These are phyloP conservation scores for Opeltia flavorubescens DNA, from an alignment of 495 filamentous ascomycete genomes.

Conservation along the genomic window DNA sequence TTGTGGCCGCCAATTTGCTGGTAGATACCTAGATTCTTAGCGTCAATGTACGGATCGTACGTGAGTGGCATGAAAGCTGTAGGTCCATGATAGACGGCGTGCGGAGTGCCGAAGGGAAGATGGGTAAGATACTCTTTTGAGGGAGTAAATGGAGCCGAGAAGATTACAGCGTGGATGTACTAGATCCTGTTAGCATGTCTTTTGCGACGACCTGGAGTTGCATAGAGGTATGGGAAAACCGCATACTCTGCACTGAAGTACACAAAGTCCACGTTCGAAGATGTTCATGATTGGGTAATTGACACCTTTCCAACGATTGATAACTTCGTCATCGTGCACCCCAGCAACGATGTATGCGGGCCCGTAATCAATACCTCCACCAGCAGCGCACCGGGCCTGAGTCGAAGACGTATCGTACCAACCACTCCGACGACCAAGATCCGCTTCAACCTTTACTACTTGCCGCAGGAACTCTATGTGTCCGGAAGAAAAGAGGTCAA, in stretches of 20 bases:
- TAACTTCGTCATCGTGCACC: slow-evolving; percentile 84
- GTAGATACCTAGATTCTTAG: slow-evolving; percentile 70
- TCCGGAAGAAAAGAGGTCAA: slow-evolving; percentile 91
- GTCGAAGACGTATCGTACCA: slow-evolving; percentile 57
- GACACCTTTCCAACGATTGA: slow-evolving; percentile 89
- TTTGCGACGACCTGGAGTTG: slow-evolving; percentile 5
- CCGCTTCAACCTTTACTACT: slow-evolving; percentile 57
- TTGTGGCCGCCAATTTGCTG: slow-evolving; percentile 55
- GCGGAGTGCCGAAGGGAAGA: slow-evolving; percentile 60
- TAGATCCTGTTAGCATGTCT: slow-evolving; percentile 24
- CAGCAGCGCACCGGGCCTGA: slow-evolving; percentile 40
- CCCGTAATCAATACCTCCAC: slow-evolving; percentile 52
- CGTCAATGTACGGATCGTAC: slow-evolving; percentile 71
- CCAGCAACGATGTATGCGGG: slow-evolving; percentile 80
- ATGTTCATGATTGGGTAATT: slow-evolving; percentile 99
- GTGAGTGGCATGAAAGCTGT: slow-evolving; percentile 80
- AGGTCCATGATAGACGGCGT: slow-evolving; percentile 86
- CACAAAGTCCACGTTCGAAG: slow-evolving; percentile 88
- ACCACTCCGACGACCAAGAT: slow-evolving; percentile 44
- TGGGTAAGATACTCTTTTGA: slow-evolving; percentile 58
- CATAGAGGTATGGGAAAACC: background rate
- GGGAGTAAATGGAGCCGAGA: slow-evolving; percentile 78
- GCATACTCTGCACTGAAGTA: slow-evolving; percentile 79
- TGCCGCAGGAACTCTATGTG: slow-evolving; percentile 86
- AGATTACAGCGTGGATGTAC: slow-evolving; percentile 78